Base-by-base conservation (phyloP, 345 rosid genomes). In the Durio zibethinus region DNA sequence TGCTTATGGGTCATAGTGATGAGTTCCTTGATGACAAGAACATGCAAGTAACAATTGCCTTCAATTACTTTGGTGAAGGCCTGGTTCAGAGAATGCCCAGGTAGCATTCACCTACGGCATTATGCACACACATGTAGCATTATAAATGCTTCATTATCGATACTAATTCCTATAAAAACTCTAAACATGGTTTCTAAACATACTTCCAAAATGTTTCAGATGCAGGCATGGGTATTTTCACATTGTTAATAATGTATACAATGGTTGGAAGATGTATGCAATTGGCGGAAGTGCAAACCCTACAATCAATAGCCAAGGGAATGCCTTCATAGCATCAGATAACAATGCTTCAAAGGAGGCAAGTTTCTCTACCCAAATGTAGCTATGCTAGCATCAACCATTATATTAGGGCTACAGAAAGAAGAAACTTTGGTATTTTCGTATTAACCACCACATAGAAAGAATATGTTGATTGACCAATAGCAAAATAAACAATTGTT, bases 271-370 rank as follows among this genome's bases (percentile, higher is more conserved):
- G 74, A 88, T 84, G 90, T 90, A 89, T 82, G 92, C 90, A 20
- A 87, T 90, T 63, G 92, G 92, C 38, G 96, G 93, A 79, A 90
- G 93, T 77, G 93, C 96, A 15, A 84, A 85, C 77, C 96, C 93
- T 21, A 91, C 96, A 4, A 91, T 90, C 71, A 86, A 87, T 65
- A 91, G 96, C 64, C 91, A 90, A 79, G 93, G 92, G 62, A 91
- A 90, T 68, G 83, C 84, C 20, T 91, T 88, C 74, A 71, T 90
- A 43, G 93, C 96, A 76, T 78, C 91, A 7, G 36, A 90, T 60
- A 78, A 56, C 67, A 79, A 7, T 4, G 77, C 31, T 72, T 53
- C 84, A 50, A 91, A 91, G 74, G 92, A 91, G 90, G 95, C 84
- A 84, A 72, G 81, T 77, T 21, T 7, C 56, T 79, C 73, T 21